Evolutionary conservation across 352 stramenopile species (phyloP).

Genomic region (Phytophthora citrophthora): DNA sequence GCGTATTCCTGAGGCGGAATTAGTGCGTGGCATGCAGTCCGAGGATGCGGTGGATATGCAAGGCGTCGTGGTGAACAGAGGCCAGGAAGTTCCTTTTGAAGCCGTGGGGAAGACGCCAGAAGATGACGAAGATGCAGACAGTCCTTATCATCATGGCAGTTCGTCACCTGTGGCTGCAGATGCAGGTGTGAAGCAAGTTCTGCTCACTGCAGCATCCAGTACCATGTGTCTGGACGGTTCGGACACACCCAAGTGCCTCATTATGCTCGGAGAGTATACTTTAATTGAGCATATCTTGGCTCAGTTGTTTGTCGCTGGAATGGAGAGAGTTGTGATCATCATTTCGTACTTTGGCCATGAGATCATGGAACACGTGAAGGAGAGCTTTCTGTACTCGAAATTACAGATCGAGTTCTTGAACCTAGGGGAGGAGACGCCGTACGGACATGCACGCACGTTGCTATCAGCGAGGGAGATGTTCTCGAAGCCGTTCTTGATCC

Average conservation of each 20-base stretch:
- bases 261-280: constrained; percentile 77
- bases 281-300: constrained; percentile 84
- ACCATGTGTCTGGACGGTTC: constrained; percentile 82
- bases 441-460: constrained; percentile 76
- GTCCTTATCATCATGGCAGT: not conserved
- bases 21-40: constrained; percentile 77
- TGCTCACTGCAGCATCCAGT: constrained; percentile 81
- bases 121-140: constrained; percentile 19
- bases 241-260: constrained; percentile 82
- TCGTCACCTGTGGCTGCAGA: constrained; percentile 1
- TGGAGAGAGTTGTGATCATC: constrained; percentile 86
- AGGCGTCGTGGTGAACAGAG: constrained; percentile 77
- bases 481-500: constrained; percentile 82
- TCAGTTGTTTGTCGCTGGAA: constrained; percentile 82
- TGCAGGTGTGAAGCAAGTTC: constrained; percentile 63
- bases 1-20: constrained; percentile 65
- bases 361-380: constrained; percentile 83
- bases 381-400: constrained; percentile 75
- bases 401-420: constrained; percentile 88
- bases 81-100: constrained; percentile 82
- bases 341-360: constrained; percentile 84
- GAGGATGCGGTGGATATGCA: constrained; percentile 84
- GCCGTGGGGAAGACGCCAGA: constrained; percentile 64
- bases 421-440: constrained; percentile 77
- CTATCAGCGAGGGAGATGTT: constrained; percentile 84